A percentile compares a stretch with the other conserved stretches of the same genome.
Evolutionary conservation across 306 rosid species (phyloP).

Genomic region (Malus sieversii): DNA sequence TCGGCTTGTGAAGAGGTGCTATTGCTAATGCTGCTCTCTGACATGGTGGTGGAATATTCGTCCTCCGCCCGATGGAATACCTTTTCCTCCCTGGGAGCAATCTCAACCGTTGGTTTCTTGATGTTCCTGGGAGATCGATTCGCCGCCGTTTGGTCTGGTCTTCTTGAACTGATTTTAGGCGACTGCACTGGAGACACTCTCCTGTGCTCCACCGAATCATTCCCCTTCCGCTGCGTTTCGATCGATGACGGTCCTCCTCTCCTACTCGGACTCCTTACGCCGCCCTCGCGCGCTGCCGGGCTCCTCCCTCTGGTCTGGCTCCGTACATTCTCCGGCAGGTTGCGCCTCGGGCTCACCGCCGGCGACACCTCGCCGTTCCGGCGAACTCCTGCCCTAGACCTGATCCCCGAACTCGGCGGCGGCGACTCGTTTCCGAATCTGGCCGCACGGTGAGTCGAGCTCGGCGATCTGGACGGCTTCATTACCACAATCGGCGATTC

Average conservation of each 20-base stretch:
- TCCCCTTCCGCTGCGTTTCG: slow-evolving; percentile 37
- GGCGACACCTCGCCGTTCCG: slow-evolving; percentile 22
- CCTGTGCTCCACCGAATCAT: slow-evolving; percentile 41
- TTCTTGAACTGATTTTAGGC: slow-evolving; percentile 41
- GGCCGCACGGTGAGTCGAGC: slow-evolving; percentile 23
- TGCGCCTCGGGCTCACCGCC: slow-evolving; percentile 32
- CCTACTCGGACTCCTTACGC: slow-evolving; percentile 44
- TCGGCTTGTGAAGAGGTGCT: slow-evolving; percentile 62
- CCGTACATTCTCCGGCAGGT: slow-evolving; percentile 25
- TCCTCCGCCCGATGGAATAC: slow-evolving; percentile 41
- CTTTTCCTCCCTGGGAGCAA: background rate
- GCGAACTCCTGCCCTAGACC: slow-evolving; percentile 40
- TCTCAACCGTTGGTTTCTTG: slow-evolving; percentile 30
- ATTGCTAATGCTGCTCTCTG: slow-evolving; percentile 59
- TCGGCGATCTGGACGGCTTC: slow-evolving; percentile 45
- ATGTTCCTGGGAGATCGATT: slow-evolving; percentile 53
- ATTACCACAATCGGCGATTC: slow-evolving; percentile 65
- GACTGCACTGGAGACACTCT: slow-evolving; percentile 66
- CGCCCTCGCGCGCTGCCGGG: slow-evolving; percentile 30
- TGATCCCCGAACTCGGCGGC: slow-evolving; percentile 30
- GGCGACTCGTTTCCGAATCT: slow-evolving; percentile 51
- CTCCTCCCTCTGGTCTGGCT: slow-evolving; percentile 32
- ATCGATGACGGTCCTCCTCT: slow-evolving; percentile 34
- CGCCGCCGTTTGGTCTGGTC: slow-evolving; percentile 32
- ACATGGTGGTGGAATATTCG: slow-evolving; percentile 61